Evolutionary conservation across 129 eudicot species (phyloP), one percentile per base, ranked within the genome.

Genomic region (Calendula officinalis): DNA sequence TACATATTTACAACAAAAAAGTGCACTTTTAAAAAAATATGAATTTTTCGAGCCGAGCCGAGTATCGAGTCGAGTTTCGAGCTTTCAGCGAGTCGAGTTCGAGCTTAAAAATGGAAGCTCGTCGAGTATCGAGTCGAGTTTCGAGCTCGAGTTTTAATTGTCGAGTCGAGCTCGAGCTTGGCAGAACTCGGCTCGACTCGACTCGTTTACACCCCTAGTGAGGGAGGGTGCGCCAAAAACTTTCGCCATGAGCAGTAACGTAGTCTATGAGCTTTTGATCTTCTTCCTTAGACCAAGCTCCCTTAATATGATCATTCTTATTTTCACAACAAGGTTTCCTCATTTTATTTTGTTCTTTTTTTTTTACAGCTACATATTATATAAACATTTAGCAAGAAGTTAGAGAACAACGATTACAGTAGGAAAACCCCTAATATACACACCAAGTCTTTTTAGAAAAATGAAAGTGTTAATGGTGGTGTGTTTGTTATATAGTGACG

Each of bases 211-310:
- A n/a, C n/a, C n/a, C n/a, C n/a, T n/a, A n/a, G 48, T 36, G 75
- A 46, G 83, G 70, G 12, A 78, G 71, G 70, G 76, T 60, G 33
- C 51, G 58, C 80, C 87, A 65, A 7, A 54, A 46, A 40, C 77
- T 75, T 70, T 82, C 75, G 2, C 83, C 83, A 49, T 77, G 78
- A 7, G 30, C 6, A 1, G 65, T 64, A 69, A 78, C 71, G 59
- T 78, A 55, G 52, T 70, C 33, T 13, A 56, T 52, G 32, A 82
- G 75, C 69, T 67, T 78, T 66, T 68, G 56, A 71, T 78, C 83
- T 75, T 82, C 79, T 74, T 82, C 70, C 67, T 78, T 57, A 49
- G 87, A 69, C 83, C 83, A 71, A 14, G 81, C 69, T 36, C 75
- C 81, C 49, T 60, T 67, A 16, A 71, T 65, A 8, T 46, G 49